Percentiles rank a stretch among this genome's conserved stretches.
Evolutionary conservation across 331 rosid genomes (phyloP).

Genomic region (Acacia concinna): DNA sequence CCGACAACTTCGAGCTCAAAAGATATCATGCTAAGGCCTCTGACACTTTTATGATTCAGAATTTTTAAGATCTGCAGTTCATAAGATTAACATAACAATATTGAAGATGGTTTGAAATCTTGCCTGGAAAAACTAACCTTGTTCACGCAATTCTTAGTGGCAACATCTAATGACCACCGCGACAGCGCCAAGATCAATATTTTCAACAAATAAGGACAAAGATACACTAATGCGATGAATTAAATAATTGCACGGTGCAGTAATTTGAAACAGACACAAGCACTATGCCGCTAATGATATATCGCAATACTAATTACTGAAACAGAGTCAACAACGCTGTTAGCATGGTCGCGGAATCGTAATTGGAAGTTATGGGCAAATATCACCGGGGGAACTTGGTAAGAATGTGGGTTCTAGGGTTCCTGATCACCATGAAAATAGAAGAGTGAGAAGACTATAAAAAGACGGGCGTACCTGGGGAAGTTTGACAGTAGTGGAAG

Average conservation of each 20-base stretch:
- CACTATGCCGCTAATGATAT: not conserved
- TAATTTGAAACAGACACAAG: not conserved
- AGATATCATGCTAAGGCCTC: constrained; percentile 88
- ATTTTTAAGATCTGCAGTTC: constrained; percentile 71
- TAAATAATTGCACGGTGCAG: not conserved
- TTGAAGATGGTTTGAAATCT: not conserved
- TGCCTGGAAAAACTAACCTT: not conserved
- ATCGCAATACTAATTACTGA: not conserved
- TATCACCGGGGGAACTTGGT: not conserved
- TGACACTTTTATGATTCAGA: constrained; percentile 66
- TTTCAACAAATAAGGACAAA: not conserved
- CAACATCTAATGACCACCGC: not conserved
- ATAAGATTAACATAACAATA: constrained; percentile 16
- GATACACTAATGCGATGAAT: not conserved
- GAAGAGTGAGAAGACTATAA: not conserved
- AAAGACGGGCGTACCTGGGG: constrained; percentile 64
- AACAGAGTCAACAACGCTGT: not conserved
- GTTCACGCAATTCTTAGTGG: not conserved
- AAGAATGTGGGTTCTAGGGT: not conserved
- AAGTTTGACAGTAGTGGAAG: constrained; percentile 98
- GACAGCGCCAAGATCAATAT: not conserved
- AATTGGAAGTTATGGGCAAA: not conserved
- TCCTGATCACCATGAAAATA: not conserved
- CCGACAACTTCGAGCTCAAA: constrained; percentile 96
- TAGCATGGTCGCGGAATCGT: not conserved